Conservation (phyloP, 2,329 filamentous ascomycete genomes). For the Saccharata proteae region DNA sequence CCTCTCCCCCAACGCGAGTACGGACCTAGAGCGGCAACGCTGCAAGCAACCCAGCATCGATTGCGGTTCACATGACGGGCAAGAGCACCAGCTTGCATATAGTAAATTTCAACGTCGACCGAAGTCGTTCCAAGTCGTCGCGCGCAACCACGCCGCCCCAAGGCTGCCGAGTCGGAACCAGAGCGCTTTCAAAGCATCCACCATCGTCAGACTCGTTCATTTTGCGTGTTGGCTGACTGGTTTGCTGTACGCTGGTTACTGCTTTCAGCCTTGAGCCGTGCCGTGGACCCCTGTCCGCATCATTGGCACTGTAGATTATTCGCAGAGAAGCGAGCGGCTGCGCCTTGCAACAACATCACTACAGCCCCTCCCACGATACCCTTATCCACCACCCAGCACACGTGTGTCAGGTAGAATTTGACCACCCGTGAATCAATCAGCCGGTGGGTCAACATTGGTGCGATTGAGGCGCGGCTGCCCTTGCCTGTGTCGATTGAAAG, state of each 20-base stretch:
- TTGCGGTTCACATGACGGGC: constrained; percentile 27
- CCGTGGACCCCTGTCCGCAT: too few species aligned
- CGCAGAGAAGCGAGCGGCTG: too few species aligned
- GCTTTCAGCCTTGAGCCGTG: neutral
- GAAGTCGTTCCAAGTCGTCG: too few species aligned
- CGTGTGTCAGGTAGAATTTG: too few species aligned
- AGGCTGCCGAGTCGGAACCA: too few species aligned
- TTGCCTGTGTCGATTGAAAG: constrained; percentile 17
- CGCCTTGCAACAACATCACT: too few species aligned
- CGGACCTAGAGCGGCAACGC: constrained; percentile 4
- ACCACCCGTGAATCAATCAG: constrained; percentile 15
- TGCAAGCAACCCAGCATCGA: constrained; percentile 21
- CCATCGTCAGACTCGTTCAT: neutral
- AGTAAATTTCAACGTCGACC: constrained; percentile 29
- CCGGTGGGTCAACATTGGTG: constrained; percentile 18
- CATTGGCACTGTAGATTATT: too few species aligned
- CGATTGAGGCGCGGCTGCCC: constrained; percentile 15
- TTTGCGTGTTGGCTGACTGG: neutral
- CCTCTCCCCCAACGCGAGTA: constrained; percentile 3
- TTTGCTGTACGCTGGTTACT: neutral
- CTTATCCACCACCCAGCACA: too few species aligned
- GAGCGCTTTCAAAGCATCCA: too few species aligned
- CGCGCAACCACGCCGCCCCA: too few species aligned
- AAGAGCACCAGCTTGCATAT: constrained; percentile 17
- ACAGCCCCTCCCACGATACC: neutral